These are phyloP conservation scores for Huiozyma naganishii DNA, from an alignment of 805 yeast genomes.

Conservation along the genomic window DNA sequence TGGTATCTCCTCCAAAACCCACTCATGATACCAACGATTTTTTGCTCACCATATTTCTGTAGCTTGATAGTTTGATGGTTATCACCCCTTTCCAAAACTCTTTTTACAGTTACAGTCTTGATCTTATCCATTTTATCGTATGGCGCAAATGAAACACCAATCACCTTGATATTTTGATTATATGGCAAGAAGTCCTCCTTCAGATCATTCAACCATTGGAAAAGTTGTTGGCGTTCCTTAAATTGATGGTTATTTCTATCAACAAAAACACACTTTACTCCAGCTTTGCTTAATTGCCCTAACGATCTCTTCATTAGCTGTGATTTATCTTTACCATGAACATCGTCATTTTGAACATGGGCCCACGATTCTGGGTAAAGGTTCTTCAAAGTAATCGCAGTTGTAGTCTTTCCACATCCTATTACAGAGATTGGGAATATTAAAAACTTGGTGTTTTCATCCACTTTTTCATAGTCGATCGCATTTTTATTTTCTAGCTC, in stretches of 20 bases:
- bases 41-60: conserved; percentile 33
- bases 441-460: conserved; percentile 41
- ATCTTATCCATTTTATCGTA: conserved; percentile 29
- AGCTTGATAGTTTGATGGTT: conserved; percentile 76
- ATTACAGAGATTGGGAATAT: conserved; percentile 79
- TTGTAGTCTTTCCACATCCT: conserved; percentile 93
- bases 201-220: conserved; percentile 38
- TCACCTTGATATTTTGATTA: conserved; percentile 39
- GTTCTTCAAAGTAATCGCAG: conserved; percentile 45
- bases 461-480: conserved; percentile 27
- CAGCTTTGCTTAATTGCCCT: conserved; percentile 28
- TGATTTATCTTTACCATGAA: conserved; percentile 37
- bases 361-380: conserved; percentile 52
- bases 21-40: conserved; percentile 53
- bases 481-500: conserved; percentile 32
- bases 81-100: conserved; percentile 68
- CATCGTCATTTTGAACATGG: conserved; percentile 74
- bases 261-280: conserved; percentile 43
- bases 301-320: conserved; percentile 40
- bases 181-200: conserved; percentile 35
- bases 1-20: conserved; percentile 68
- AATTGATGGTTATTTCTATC: conserved; percentile 77
- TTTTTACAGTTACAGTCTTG: conserved; percentile 42
- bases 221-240: conserved; percentile 58
- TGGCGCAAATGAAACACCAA: conserved; percentile 60